Base-by-base conservation (phyloP, 164 flowering plant species). In the Euptelea pleiosperma region DNA sequence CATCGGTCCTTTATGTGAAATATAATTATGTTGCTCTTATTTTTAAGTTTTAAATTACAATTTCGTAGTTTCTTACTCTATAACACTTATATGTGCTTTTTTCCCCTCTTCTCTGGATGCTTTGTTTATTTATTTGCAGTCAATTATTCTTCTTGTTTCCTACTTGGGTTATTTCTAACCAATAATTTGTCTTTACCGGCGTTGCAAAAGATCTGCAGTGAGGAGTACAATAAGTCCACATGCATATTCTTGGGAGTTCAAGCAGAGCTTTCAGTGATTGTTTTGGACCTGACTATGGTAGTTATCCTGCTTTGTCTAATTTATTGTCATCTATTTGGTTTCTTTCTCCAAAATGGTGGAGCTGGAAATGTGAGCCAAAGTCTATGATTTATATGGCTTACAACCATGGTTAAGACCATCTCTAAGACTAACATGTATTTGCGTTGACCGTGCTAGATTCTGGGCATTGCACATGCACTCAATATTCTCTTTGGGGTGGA, bases 381-480 rank as follows among this genome's bases (percentile, higher is more conserved):
- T n/a, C n/a, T n/a, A n/a, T n/a, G n/a, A n/a, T n/a, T n/a, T n/a
- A n/a, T n/a, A n/a, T n/a, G n/a, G n/a, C n/a, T n/a, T n/a, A n/a
- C n/a, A n/a, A n/a, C n/a, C n/a, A n/a, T n/a, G n/a, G n/a, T n/a
- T 31, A 41, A 42, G 39, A 7, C 22, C 34, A 31, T 42, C 43
- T 56, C 41, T 35, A 4, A 22, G 42, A 11, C 51, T 73, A 40
- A 67, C 24, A 21, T 54, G 25, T 25, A 7, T 43, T 66, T 52
- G 25, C 21, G 1, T 43, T 65, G 28, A 18, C 60, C 63, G 48
- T 62, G 47, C 44, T 67, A 93, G 99, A 71, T 88, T 67, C 58
- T 88, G 56, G 99, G 99, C 46, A 77, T 84, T 53, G 92, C 97
- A 26, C 85, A 82, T 75, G 86, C 83, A 25, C 85, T 93, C 39